Base-by-base conservation (phyloP, 2,329 filamentous ascomycete species). In the Didymella segeticola region DNA sequence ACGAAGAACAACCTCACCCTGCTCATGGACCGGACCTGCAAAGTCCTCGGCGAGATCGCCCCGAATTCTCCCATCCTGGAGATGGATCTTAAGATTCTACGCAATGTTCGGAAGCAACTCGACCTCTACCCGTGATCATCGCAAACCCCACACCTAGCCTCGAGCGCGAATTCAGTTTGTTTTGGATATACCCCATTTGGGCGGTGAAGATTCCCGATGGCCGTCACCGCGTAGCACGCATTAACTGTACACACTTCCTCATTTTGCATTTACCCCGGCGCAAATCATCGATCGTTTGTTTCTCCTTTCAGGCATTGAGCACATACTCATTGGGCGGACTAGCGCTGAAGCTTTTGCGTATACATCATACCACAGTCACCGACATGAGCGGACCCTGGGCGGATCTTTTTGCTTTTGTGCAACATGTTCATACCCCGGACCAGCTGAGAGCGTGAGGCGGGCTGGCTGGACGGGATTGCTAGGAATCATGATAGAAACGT, bases 21-120 rank as follows among this genome's bases (percentile, higher is more conserved):
- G 11, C 57, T 74, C 12, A 67, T 71, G 53, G 60, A 58, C 47
- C 66, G 70, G 36, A 98, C 93, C 0, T 91, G 96, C 58, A 74
- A 76, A 2, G 93, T 97, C 71, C 82, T 98, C 45, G 77, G 82
- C 38, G 80, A 88, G 52, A 86, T 90, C 25, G 82, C 86, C 26
- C 84, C 87, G 7, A 88, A 89, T 20, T 90, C 90, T 0, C 91
- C 91, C 41, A 89, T 90, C 7, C 83, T 97, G 6, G 76, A 78
- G 41, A 84, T 85, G 39, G 92, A 97, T 71, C 84, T 89, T 69
- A 82, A 84, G 45, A 95, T 97, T 53, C 80, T 97, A 12, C 75
- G 78, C 34, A 78, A 81, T 43, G 61, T 72, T 31, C 64, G 61
- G 47, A 57, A 47, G 26, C 54, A 64, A 49, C 51, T 66, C 29